phyloP scores from a whole-genome alignment of 2,329 filamentous ascomycete genomes.

The Aureobasidium uvarum region DNA sequence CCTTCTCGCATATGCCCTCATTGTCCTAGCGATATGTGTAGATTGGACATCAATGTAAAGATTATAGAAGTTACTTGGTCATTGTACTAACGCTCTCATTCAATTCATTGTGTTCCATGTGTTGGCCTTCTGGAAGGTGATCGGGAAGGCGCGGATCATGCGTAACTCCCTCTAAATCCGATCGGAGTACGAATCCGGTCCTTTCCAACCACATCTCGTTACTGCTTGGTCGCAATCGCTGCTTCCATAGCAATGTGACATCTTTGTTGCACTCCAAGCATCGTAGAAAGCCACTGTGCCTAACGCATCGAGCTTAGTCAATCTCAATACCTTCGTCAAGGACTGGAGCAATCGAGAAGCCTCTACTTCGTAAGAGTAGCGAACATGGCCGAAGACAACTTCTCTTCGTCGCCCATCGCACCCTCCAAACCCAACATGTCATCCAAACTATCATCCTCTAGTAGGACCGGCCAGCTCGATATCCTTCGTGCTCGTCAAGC shows the following conservation, averaged over 20 bases:
- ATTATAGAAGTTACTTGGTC: neutral
- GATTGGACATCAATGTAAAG: neutral
- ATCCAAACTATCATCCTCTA: constrained; percentile 9
- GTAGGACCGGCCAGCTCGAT: constrained; percentile 21
- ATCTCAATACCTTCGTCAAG: neutral
- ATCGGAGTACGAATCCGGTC: neutral
- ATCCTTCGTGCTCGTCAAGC: constrained; percentile 35
- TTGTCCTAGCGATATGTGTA: neutral
- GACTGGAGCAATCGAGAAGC: neutral
- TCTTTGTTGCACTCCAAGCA: neutral
- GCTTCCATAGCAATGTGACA: neutral
- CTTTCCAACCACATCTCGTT: neutral
- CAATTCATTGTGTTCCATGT: neutral
- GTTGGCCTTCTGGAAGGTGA: neutral
- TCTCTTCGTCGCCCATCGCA: constrained; percentile 1
- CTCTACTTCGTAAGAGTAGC: neutral
- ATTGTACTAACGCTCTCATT: neutral
- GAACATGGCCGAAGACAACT: constrained; percentile 16
- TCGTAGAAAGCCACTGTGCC: neutral
- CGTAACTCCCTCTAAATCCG: constrained; percentile 1
- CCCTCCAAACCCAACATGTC: constrained; percentile 4
- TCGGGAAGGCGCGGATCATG: constrained; percentile 8
- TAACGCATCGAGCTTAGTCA: neutral
- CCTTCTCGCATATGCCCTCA: neutral
- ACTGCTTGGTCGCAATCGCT: neutral